These are phyloP conservation scores for Pseudognaphalium luteoalbum DNA, from an alignment of 129 eudicot genomes.

Conservation along the genomic window DNA sequence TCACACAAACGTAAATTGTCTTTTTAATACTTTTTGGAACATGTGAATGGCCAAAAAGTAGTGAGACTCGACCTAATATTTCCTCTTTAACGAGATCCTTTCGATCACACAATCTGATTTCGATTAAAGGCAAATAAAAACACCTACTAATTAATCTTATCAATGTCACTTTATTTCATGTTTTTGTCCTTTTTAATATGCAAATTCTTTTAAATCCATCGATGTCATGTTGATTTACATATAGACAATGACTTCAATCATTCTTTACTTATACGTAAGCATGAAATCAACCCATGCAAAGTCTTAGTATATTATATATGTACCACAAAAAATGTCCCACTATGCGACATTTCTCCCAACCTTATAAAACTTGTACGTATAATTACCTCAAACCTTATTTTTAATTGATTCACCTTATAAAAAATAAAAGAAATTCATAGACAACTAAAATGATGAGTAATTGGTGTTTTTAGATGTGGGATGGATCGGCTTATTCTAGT, in stretches of 20 bases:
- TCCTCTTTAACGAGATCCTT: constrained; percentile 23
- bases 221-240: constrained; percentile 20
- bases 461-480: too few relatives aligned
- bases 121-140: constrained; percentile 23
- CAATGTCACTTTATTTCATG: constrained; percentile 21
- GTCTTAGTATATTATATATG: neutral
- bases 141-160: constrained; percentile 21
- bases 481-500: too few relatives aligned
- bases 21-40: neutral
- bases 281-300: neutral
- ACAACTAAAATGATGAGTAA: too few relatives aligned
- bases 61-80: constrained; percentile 4
- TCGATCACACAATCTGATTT: constrained; percentile 19
- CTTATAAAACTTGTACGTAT: neutral
- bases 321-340: constrained; percentile 10
- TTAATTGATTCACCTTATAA: too few relatives aligned
- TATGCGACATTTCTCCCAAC: neutral
- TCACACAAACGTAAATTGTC: neutral
- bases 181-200: constrained; percentile 20
- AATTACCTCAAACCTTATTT: too few relatives aligned
- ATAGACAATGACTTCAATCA: constrained; percentile 6
- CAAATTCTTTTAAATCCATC: constrained; percentile 15
- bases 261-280: constrained; percentile 22
- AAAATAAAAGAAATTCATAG: too few relatives aligned
- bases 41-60: constrained; percentile 20